Conservation (phyloP, 257 asterid species). For the Solanum tacnaense region DNA sequence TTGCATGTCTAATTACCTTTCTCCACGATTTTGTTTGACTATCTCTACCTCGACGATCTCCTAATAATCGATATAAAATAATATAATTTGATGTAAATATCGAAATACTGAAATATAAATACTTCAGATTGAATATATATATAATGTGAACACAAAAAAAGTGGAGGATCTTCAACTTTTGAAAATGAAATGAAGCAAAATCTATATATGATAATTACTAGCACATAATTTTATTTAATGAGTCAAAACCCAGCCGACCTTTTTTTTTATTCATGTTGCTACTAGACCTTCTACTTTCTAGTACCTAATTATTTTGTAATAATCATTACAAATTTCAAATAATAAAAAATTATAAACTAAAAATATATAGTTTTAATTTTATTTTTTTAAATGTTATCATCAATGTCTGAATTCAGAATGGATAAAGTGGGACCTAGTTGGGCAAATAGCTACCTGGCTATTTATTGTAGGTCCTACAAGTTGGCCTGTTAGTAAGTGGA, state of each 20-base stretch:
- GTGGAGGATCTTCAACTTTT: background rate
- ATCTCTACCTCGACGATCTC: rapidly evolving
- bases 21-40: too few relatives aligned
- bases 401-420: background rate
- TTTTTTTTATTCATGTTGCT: background rate
- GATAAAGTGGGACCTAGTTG: conserved; percentile 7
- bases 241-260: background rate
- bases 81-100: background rate
- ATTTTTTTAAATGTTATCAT: background rate
- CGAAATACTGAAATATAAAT: background rate
- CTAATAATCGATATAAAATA: background rate
- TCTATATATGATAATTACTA: background rate
- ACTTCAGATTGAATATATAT: background rate
- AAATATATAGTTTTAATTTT: background rate
- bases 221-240: background rate
- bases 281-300: background rate
- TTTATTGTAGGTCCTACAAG: background rate
- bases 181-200: background rate
- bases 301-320: background rate
- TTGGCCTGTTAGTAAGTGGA: background rate
- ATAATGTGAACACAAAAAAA: background rate
- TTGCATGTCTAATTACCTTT: background rate
- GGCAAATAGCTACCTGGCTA: background rate
- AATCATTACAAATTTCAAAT: background rate
- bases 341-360: background rate